These are phyloP conservation scores for Penicillium bovifimosum DNA, from an alignment of 495 filamentous ascomycete genomes.

Conservation along the genomic window DNA sequence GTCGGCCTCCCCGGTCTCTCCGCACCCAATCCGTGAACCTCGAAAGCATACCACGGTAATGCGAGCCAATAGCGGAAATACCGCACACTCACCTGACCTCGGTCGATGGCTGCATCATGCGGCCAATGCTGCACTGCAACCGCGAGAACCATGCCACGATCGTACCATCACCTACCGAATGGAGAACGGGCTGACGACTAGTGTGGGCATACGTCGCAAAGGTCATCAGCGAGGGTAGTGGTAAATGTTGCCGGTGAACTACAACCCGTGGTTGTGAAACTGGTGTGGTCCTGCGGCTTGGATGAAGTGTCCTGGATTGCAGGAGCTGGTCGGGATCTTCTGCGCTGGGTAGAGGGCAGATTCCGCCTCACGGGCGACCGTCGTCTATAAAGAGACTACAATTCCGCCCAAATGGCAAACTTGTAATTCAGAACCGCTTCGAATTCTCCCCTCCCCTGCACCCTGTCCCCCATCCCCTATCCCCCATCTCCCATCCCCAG, in stretches of 20 bases:
- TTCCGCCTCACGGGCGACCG: neutral
- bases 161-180: neutral
- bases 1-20: neutral
- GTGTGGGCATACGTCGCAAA: neutral
- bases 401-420: neutral
- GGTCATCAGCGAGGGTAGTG: neutral
- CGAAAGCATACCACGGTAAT: neutral
- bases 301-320: neutral
- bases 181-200: neutral
- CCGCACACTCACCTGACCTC: neutral
- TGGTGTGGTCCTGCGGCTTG: neutral
- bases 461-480: too few relatives aligned
- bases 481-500: neutral
- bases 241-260: neutral
- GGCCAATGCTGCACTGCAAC: neutral
- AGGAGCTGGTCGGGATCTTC: neutral
- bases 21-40: neutral
- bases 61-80: constrained; percentile 7
- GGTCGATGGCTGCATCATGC: neutral
- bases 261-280: neutral
- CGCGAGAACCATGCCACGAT: neutral
- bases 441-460: neutral
- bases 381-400: neutral
- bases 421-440: neutral
- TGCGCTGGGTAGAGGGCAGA: neutral